These are phyloP conservation scores for Podochytrium sp. DNA, from an alignment of 192 early-diverging fungal species.

Conservation along the genomic window DNA sequence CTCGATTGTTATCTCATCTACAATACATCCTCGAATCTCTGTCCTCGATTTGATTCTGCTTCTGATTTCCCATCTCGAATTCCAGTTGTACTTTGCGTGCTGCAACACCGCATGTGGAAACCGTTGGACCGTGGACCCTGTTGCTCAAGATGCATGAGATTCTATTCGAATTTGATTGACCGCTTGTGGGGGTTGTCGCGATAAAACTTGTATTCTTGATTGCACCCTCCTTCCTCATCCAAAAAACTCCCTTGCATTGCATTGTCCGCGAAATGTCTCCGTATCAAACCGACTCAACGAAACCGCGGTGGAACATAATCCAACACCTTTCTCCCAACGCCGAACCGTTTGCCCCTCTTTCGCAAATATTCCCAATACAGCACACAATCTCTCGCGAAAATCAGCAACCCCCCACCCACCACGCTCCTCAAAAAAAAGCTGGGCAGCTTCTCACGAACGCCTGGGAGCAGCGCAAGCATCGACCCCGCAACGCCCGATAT, in stretches of 20 bases:
- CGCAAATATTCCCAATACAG: slow-evolving; percentile 26
- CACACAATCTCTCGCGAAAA: slow-evolving; percentile 4
- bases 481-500: slow-evolving; percentile 11
- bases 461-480: neutral
- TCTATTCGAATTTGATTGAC: too few relatives aligned
- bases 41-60: neutral
- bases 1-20: slow-evolving; percentile 34
- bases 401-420: slow-evolving; percentile 1
- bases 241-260: too few relatives aligned
- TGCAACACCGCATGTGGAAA: slow-evolving; percentile 43
- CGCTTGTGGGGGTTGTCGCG: too few relatives aligned
- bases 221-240: too few relatives aligned
- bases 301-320: neutral
- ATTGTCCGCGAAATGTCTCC: too few relatives aligned
- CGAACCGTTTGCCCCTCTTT: neutral
- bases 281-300: too few relatives aligned
- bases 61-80: neutral
- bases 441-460: neutral
- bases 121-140: slow-evolving; percentile 45
- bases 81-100: slow-evolving; percentile 52
- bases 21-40: neutral
- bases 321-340: neutral
- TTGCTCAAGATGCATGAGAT: neutral
- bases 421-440: slow-evolving; percentile 9
- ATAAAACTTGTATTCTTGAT: too few relatives aligned